Base-by-base conservation (phyloP, 1,139 yeast species). In the Hanseniaspora sp. region DNA sequence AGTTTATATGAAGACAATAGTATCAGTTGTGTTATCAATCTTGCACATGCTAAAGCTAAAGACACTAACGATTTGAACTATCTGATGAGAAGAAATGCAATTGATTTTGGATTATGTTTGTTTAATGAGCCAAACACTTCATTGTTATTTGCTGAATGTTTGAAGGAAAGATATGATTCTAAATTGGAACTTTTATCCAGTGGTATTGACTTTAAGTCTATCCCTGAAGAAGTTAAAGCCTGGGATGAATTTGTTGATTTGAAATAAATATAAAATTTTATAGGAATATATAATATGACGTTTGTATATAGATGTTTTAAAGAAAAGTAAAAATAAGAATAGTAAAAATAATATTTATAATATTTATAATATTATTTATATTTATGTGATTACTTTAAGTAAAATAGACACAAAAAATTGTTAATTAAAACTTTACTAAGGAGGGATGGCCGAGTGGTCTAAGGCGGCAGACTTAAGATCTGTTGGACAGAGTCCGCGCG, bases 81-180 rank as follows among this genome's bases (percentile, higher is more conserved):
- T 68, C 84, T 90, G 55, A 92, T 92, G 97, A 83, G 99, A 76
- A 83, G 99, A 75, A 92, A 90, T 69, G 97, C 98, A 53, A 94
- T 92, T 72, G 99, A 92, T 71, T 92, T 94, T 69, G 97, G 86
- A 57, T 84, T 92, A 64, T 96, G 98, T 49, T 76, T 92, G 68
- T 90, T 92, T 74, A 92, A 92, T 67, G 98, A 92, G 72, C 96
- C 97, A 60, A 82, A 87, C 68, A 92, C 98, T 35, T 83, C 96
- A 4, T 69, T 82, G 63, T 74, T 94, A 62, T 92, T 94, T 70
- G 90, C 97, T 29, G 74, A 82, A 66, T 86, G 96, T 60, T 77
- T 92, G 71, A 79, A 79, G 62, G 79, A 73, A 56, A 87, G 87
- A 68, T 77, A 92, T 49, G 81, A 80, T 39, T 69, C 71, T 53